phyloP scores from a whole-genome alignment of 768 basidiomycete genomes.

The Tulasnella calospora region DNA sequence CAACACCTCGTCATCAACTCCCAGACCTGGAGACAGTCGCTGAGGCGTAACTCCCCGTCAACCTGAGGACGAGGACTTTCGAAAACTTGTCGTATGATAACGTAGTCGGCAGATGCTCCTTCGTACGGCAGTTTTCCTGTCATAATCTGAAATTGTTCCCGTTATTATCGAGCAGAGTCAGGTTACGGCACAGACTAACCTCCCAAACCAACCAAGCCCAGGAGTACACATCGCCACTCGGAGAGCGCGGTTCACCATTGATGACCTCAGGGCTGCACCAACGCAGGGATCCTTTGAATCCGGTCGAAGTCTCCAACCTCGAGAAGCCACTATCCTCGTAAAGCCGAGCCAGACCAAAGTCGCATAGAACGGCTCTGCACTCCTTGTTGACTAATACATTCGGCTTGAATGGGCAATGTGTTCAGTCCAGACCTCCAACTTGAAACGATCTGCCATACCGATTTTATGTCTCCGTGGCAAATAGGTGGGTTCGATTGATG shows the following conservation, averaged over 20 bases:
- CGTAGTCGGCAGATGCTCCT: background rate
- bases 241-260: background rate
- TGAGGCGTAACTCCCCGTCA: background rate
- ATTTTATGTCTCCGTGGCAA: background rate
- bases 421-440: too few species aligned
- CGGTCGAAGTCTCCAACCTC: background rate
- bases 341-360: background rate
- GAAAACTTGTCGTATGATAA: background rate
- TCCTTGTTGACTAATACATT: background rate
- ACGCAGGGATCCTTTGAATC: background rate
- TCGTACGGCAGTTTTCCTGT: background rate
- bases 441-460: background rate
- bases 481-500: background rate
- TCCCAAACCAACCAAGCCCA: constrained; percentile 3
- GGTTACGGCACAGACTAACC: background rate
- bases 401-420: background rate
- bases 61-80: background rate
- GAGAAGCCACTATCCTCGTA: background rate
- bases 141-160: background rate
- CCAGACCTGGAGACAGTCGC: background rate
- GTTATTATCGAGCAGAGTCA: background rate
- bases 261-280: background rate
- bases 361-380: background rate
- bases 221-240: background rate
- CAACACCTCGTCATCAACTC: background rate